Base-by-base conservation (phyloP, 176 grass and related monocot species). In the Tuctoria greenei region DNA sequence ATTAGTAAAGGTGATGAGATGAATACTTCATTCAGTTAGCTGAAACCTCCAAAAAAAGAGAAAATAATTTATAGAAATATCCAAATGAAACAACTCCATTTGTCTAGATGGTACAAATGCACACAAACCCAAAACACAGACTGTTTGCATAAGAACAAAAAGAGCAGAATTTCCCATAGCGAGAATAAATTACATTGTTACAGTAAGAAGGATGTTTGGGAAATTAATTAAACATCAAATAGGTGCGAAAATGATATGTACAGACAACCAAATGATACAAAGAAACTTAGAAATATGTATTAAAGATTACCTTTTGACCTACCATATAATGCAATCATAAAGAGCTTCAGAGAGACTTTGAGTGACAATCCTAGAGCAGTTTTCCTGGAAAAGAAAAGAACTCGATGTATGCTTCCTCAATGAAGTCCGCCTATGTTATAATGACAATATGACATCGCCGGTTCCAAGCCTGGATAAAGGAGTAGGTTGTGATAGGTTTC, bases 271-370 rank as follows among this genome's bases (percentile, higher is more conserved):
- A n/a, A n/a, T n/a, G n/a, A n/a, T n/a, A n/a, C n/a, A n/a, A n/a
- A n/a, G n/a, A n/a, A n/a, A n/a, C n/a, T n/a, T n/a, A 46, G 12
- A 46, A n/a, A n/a, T n/a, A n/a, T n/a, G n/a, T n/a, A n/a, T n/a
- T n/a, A n/a, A n/a, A n/a, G n/a, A n/a, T n/a, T n/a, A n/a, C n/a
- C n/a, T n/a, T n/a, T n/a, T n/a, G n/a, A n/a, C n/a, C n/a, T n/a
- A 57, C 80, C 80, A 58, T 58, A 74, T 37, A 74, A 13, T 66
- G 80, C 80, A 82, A 74, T 61, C 38, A 82, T 25, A 58, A 82
- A 74, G 27, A 82, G 61, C 61, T 82, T 74, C 80, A 82, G 59
- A 67, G 25, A 57, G 61, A 74, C 61, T 74, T 67, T 82, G 49
- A 13, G 34, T 25, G 61, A 58, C 49, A 82, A 38, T 14, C 20